Conservation (phyloP, 148 eudicot species). For the Vaccinium vitisidaea region DNA sequence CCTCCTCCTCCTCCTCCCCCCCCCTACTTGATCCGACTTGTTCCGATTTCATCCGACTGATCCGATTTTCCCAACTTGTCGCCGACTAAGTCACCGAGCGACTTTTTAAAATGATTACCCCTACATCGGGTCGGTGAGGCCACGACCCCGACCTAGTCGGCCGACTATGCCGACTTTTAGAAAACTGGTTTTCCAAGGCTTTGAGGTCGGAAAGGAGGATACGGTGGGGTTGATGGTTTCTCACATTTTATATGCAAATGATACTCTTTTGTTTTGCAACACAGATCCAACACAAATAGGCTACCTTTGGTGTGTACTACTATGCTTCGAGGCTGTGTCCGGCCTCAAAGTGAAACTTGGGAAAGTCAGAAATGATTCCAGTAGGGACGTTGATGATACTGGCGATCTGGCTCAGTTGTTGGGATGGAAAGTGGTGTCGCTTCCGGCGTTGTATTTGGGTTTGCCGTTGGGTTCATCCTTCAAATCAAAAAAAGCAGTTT, state of each 20-base stretch:
- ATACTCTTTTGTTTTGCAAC: neutral
- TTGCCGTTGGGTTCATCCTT: neutral
- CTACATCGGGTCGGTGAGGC: no score
- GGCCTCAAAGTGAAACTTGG: neutral
- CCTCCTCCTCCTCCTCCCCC: no score
- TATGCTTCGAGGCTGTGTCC: neutral
- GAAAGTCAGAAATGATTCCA: neutral
- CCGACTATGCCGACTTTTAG: no score
- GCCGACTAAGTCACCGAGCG: no score
- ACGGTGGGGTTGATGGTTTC: neutral
- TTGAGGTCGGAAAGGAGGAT: neutral
- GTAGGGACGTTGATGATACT: neutral
- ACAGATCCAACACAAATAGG: neutral
- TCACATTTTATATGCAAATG: neutral
- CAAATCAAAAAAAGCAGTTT: neutral
- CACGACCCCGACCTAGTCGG: no score
- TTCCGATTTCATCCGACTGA: no score
- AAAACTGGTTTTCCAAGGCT: neutral
- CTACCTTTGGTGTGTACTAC: neutral
- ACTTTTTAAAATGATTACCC: no score
- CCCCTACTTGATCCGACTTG: no score
- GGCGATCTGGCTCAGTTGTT: neutral
- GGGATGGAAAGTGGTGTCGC: neutral
- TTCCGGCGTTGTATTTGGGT: neutral
- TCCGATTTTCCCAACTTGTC: no score